Conservation (phyloP, 306 rosid species). For the Cucurbita ficifolia region DNA sequence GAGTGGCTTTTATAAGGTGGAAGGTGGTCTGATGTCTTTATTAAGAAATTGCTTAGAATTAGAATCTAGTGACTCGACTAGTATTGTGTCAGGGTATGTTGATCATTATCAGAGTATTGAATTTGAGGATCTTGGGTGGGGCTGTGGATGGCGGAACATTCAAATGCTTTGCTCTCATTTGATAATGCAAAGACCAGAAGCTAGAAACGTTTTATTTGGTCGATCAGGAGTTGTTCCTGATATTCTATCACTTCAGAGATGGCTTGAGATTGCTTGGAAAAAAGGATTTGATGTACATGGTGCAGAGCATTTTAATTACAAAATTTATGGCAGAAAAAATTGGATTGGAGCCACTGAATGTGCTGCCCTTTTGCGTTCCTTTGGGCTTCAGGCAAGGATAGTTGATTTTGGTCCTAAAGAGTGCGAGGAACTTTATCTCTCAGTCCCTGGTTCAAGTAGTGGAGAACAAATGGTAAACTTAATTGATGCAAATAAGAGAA, state of each 20-base stretch:
- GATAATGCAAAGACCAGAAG: slow-evolving; percentile 39
- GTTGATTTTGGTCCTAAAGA: slow-evolving; percentile 81
- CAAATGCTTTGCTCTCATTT: slow-evolving; percentile 72
- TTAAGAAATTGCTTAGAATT: slow-evolving; percentile 55
- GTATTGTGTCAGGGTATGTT: slow-evolving; percentile 42
- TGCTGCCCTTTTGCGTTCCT: slow-evolving; percentile 63
- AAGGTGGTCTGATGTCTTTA: slow-evolving; percentile 47
- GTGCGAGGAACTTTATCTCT: slow-evolving; percentile 36
- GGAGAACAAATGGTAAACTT: slow-evolving; percentile 13
- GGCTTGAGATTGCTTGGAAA: slow-evolving; percentile 93
- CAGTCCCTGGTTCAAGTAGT: slow-evolving; percentile 34
- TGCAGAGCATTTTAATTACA: slow-evolving; percentile 39
- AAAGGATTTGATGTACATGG: slow-evolving; percentile 66
- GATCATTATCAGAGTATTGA: slow-evolving; percentile 63
- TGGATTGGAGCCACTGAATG: slow-evolving; percentile 86
- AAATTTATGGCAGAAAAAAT: slow-evolving; percentile 38
- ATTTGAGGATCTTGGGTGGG: slow-evolving; percentile 69
- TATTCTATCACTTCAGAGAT: slow-evolving; percentile 59
- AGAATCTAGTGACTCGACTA: slow-evolving; percentile 33
- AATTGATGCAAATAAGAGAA: slow-evolving; percentile 22
- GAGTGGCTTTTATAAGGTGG: slow-evolving; percentile 34
- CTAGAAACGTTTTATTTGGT: slow-evolving; percentile 47
- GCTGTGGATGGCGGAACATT: slow-evolving; percentile 85
- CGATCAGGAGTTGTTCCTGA: slow-evolving; percentile 68
- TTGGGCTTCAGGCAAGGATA: slow-evolving; percentile 52